These are phyloP conservation scores for Handroanthus guayacan DNA, from an alignment of 257 asterid species.

Conservation along the genomic window DNA sequence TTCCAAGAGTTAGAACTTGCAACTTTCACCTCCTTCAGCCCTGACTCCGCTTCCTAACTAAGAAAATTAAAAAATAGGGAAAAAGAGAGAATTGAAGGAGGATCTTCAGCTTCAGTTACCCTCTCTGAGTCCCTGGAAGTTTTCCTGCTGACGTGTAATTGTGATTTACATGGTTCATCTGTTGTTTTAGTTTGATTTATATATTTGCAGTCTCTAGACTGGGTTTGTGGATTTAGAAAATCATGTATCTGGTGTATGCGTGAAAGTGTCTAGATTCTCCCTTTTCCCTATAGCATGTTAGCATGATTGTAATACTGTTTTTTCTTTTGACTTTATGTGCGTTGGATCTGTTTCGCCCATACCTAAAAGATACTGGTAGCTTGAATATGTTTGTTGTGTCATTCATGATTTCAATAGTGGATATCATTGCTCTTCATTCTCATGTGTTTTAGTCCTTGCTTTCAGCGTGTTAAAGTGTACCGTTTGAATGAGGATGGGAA, in stretches of 20 bases:
- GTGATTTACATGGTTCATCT: background rate
- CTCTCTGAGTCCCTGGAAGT: background rate
- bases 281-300: background rate
- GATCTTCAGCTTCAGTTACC: background rate
- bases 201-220: background rate
- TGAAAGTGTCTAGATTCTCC: background rate
- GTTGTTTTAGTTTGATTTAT: background rate
- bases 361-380: slow-evolving; percentile 21
- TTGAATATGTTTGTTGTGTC: slow-evolving; percentile 6
- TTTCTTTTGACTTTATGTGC: background rate
- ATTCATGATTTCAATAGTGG: slow-evolving; percentile 1
- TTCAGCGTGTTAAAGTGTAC: slow-evolving; percentile 97
- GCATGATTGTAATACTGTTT: background rate
- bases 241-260: background rate
- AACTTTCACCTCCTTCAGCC: too few species aligned
- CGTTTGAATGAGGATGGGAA: slow-evolving; percentile 90
- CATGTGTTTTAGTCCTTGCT: slow-evolving; percentile 2
- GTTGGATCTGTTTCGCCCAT: slow-evolving; percentile 19
- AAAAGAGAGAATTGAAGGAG: too few species aligned
- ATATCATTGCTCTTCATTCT: slow-evolving; percentile 17
- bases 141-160: background rate
- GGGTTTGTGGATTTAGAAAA: background rate
- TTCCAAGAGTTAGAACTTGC: too few species aligned
- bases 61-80: too few species aligned
- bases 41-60: too few species aligned